These are phyloP conservation scores for Rhodotorula graminis DNA, from an alignment of 768 basidiomycete species.

Conservation along the genomic window DNA sequence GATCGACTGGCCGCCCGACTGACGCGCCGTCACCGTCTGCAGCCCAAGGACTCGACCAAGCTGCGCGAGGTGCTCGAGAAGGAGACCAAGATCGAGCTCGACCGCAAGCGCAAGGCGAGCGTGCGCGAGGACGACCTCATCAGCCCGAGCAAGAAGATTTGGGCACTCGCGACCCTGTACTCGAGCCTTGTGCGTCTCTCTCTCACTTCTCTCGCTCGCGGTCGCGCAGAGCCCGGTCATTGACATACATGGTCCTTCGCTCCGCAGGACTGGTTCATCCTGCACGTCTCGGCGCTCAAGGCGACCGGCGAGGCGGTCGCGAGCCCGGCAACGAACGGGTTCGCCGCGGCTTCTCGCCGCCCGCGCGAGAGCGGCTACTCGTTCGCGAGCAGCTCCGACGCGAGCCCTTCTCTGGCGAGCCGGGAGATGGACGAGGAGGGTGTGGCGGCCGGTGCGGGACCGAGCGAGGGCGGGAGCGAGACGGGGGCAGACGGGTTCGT, in stretches of 20 bases:
- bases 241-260: background rate
- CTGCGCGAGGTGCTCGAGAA: constrained; percentile 59
- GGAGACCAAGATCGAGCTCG: constrained; percentile 73
- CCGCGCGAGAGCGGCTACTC: constrained; percentile 27
- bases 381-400: constrained; percentile 14
- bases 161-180: constrained; percentile 71
- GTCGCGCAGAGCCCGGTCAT: background rate
- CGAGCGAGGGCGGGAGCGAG: constrained; percentile 1
- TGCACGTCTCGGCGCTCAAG: constrained; percentile 65
- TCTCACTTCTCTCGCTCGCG: background rate
- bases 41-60: constrained; percentile 2
- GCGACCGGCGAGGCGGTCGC: constrained; percentile 53
- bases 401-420: background rate
- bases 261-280: constrained; percentile 74
- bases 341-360: background rate
- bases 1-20: background rate
- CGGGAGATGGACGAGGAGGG: background rate
- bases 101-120: constrained; percentile 56
- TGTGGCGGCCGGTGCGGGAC: no score
- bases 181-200: constrained; percentile 60
- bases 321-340: constrained; percentile 14
- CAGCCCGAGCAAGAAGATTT: constrained; percentile 64
- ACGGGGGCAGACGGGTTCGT: constrained; percentile 46
- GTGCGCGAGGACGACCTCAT: constrained; percentile 66
- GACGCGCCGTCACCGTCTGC: background rate